These are phyloP conservation scores for Kwoniella shandongensis DNA, from an alignment of 768 basidiomycete genomes.

Conservation along the genomic window DNA sequence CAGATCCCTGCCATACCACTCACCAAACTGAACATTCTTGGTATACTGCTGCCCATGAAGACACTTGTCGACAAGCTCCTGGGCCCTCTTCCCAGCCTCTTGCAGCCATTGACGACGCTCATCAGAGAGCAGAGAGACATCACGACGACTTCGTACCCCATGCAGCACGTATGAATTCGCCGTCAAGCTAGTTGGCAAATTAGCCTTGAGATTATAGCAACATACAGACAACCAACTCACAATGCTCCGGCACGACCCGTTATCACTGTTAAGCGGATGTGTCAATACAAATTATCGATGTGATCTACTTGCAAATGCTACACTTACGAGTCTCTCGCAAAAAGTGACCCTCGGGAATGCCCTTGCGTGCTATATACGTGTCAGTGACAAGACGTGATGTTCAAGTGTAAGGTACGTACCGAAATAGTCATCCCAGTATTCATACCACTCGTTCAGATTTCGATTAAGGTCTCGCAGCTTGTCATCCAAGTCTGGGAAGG, in stretches of 20 bases:
- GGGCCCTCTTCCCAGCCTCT: slow-evolving; percentile 34
- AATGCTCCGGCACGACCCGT: slow-evolving; percentile 27
- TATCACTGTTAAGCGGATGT: slow-evolving; percentile 24
- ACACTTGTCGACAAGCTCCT: slow-evolving; percentile 29
- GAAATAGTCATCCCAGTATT: slow-evolving; percentile 41
- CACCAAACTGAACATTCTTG: slow-evolving; percentile 35
- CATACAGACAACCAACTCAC: slow-evolving; percentile 11
- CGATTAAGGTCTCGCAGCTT: slow-evolving; percentile 24
- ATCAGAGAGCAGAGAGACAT: slow-evolving; percentile 34
- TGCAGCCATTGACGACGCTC: slow-evolving; percentile 28
- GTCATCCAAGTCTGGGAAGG: slow-evolving; percentile 37
- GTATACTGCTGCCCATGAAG: slow-evolving; percentile 36
- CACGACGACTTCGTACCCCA: slow-evolving; percentile 32
- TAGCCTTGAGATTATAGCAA: neutral
- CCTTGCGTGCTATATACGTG: slow-evolving; percentile 4
- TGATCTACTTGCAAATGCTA: neutral
- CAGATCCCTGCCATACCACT: neutral
- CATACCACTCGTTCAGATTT: slow-evolving; percentile 28
- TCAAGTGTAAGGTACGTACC: slow-evolving; percentile 8
- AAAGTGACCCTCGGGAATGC: slow-evolving; percentile 25
- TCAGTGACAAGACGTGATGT: no score
- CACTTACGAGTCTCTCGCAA: slow-evolving; percentile 36
- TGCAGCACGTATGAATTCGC: slow-evolving; percentile 40
- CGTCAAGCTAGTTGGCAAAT: slow-evolving; percentile 19
- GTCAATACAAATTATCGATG: slow-evolving; percentile 5